Evolutionary conservation across 2,329 filamentous ascomycete species (phyloP).

Genomic region (Cytospora schulzeri): DNA sequence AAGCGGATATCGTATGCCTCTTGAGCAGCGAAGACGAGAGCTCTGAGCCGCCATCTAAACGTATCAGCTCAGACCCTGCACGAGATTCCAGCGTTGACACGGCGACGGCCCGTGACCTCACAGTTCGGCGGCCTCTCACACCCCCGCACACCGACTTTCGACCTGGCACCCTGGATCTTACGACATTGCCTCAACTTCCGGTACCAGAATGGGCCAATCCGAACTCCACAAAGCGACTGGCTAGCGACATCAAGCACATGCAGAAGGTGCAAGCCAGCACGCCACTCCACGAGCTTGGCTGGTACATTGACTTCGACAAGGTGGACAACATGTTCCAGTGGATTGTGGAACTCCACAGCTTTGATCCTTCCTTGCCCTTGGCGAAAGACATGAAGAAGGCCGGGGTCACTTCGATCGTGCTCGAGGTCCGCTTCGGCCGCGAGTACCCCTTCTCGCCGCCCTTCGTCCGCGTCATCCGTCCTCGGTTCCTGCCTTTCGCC

Average conservation of each 20-base stretch:
- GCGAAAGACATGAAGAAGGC: constrained; percentile 71
- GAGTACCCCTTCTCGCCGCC: constrained; percentile 79
- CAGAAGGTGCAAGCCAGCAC: constrained; percentile 64
- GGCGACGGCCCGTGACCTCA: constrained; percentile 8
- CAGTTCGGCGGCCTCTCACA: constrained; percentile 20
- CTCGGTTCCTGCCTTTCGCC: constrained; percentile 73
- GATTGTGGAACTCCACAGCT: constrained; percentile 88
- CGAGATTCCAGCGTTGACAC: constrained; percentile 24
- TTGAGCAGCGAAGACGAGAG: constrained; percentile 28
- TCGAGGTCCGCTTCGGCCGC: constrained; percentile 80
- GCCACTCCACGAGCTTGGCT: constrained; percentile 70
- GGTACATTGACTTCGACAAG: constrained; percentile 73
- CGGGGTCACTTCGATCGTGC: constrained; percentile 67
- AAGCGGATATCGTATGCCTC: constrained; percentile 43
- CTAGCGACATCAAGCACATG: constrained; percentile 65
- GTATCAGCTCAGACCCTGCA: constrained; percentile 3
- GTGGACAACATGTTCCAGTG: constrained; percentile 83
- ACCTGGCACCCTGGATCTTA: constrained; percentile 66
- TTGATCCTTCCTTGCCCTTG: constrained; percentile 69
- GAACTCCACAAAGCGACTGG: constrained; percentile 62
- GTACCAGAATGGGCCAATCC: constrained; percentile 66
- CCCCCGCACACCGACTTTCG: constrained; percentile 52
- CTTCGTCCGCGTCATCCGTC: constrained; percentile 80
- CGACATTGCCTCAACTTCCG: constrained; percentile 64
- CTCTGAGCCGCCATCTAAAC: constrained; percentile 22